These are phyloP conservation scores for Metschnikowia cerradonensis DNA, from an alignment of 805 yeast genomes.

Conservation along the genomic window DNA sequence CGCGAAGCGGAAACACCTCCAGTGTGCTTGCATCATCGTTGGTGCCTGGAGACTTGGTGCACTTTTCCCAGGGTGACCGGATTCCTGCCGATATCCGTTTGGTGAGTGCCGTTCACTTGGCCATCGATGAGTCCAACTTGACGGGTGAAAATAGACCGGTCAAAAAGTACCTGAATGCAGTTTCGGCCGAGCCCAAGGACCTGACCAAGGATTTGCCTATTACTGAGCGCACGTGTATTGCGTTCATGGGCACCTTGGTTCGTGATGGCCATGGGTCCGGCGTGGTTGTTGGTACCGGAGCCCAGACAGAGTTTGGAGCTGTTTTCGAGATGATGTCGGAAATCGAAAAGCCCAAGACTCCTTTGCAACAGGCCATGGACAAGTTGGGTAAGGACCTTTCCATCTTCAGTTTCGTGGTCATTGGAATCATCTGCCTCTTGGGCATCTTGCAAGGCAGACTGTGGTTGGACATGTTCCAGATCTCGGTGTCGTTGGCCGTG, in stretches of 20 bases:
- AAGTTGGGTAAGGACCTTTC: constrained; percentile 89
- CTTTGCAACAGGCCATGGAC: constrained; percentile 93
- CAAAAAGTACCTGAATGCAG: constrained; percentile 51
- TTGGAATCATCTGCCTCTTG: constrained; percentile 85
- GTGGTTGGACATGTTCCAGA: constrained; percentile 97
- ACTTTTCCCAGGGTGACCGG: constrained; percentile 87
- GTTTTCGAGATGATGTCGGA: constrained; percentile 94
- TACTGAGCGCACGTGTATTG: constrained; percentile 71
- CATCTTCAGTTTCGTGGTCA: constrained; percentile 75
- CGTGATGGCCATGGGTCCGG: constrained; percentile 96
- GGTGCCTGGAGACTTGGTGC: constrained; percentile 95
- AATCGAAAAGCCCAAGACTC: constrained; percentile 97
- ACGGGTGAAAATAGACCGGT: constrained; percentile 96
- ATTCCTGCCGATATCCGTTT: constrained; percentile 94
- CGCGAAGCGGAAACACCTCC: constrained; percentile 74
- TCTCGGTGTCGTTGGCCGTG: constrained; percentile 94
- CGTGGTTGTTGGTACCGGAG: constrained; percentile 86
- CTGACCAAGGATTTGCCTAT: constrained; percentile 44
- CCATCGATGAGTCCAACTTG: constrained; percentile 88
- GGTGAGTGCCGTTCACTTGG: constrained; percentile 69
- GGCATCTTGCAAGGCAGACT: constrained; percentile 90
- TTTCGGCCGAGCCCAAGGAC: constrained; percentile 20
- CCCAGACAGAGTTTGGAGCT: constrained; percentile 86
- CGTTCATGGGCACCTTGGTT: constrained; percentile 96
- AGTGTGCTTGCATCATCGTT: constrained; percentile 81